phyloP scores from a whole-genome alignment of 768 basidiomycete genomes.

The Mycena pura region DNA sequence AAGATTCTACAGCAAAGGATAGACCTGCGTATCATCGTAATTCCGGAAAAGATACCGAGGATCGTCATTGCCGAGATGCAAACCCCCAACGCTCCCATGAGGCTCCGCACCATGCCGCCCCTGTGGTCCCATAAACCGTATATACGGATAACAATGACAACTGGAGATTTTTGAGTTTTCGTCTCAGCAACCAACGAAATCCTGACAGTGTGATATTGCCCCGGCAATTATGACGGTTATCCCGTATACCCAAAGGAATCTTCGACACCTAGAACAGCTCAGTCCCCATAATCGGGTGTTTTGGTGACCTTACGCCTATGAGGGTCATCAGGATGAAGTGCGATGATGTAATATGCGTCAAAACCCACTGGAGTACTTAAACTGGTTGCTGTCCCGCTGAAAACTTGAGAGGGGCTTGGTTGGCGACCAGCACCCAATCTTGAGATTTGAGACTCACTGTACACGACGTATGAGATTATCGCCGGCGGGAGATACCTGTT shows the following conservation, averaged over 20 bases:
- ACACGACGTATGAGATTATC: constrained; percentile 1
- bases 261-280: background rate
- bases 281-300: background rate
- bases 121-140: constrained; percentile 7
- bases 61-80: background rate
- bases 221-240: background rate
- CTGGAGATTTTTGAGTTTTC: background rate
- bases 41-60: constrained; percentile 4
- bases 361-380: background rate
- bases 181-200: background rate
- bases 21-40: background rate
- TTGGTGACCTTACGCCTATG: background rate
- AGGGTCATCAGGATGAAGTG: background rate
- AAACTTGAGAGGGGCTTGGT: background rate
- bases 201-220: constrained; percentile 1
- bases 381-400: background rate
- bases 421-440: background rate
- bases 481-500: constrained; percentile 6
- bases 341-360: background rate
- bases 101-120: background rate
- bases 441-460: background rate
- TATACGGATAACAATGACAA: constrained; percentile 5
- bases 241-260: constrained; percentile 11
- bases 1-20: background rate
- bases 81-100: background rate